Evolutionary conservation across 257 asterid species (phyloP).

Genomic region (Plantago elongata): DNA sequence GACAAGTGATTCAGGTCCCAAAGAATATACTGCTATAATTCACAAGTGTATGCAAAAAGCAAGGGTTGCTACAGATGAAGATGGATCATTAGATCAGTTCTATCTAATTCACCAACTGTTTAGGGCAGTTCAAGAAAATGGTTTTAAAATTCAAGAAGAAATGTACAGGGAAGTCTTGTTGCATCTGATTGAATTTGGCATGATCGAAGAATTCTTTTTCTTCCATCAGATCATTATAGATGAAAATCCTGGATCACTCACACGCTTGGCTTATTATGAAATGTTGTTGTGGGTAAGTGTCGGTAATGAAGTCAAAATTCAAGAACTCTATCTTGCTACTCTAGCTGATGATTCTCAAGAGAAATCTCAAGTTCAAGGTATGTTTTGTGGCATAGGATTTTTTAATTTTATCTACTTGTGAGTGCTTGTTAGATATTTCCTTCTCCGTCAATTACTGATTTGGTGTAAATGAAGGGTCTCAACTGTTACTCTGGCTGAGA

Average conservation of each 20-base stretch:
- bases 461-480: background rate
- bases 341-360: constrained; percentile 43
- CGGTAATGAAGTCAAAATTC: constrained; percentile 50
- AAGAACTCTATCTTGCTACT: constrained; percentile 50
- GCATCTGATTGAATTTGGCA: constrained; percentile 57
- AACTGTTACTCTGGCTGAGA: background rate
- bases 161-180: constrained; percentile 58
- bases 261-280: constrained; percentile 73
- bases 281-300: constrained; percentile 63
- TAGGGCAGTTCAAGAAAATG: constrained; percentile 47
- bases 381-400: constrained; percentile 18
- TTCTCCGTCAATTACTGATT: constrained; percentile 11
- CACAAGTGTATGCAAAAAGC: constrained; percentile 51
- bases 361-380: constrained; percentile 54
- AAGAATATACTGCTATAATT: constrained; percentile 54
- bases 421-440: constrained; percentile 1
- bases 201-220: constrained; percentile 73
- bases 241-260: constrained; percentile 41
- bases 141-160: constrained; percentile 60
- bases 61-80: constrained; percentile 57
- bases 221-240: constrained; percentile 51
- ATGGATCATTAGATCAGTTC: constrained; percentile 46
- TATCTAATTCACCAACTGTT: constrained; percentile 52
- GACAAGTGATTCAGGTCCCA: constrained; percentile 53
- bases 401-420: background rate